Base-by-base conservation (phyloP, 1,284 basidiomycete species). In the Vanrija pseudolonga region DNA sequence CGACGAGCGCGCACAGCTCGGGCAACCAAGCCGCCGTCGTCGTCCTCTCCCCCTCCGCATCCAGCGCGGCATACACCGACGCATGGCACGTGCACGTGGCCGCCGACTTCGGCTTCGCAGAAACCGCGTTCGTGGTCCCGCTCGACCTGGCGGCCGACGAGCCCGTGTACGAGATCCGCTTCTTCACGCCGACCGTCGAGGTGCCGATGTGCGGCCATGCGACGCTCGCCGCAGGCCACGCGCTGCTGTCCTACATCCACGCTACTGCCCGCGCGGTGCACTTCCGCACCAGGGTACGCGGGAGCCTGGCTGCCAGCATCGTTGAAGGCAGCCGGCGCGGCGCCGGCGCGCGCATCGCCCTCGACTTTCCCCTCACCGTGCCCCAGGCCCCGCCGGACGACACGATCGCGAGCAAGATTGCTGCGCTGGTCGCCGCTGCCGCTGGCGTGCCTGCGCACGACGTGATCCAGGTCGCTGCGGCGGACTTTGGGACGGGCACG, bases 1-100 rank as follows among this genome's bases (percentile, higher is more conserved):
- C 56, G 20, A 57, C 60, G 12, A 60, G 64, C 12, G 60, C 61
- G 1, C 63, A 66, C 42, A 26, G 26, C 26, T 63, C 63, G 5
- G 71, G 71, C 7, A 73, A 73, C 53, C 71, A 71, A 61, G 71
- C 71, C 18, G 63, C 69, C 3, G 66, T 73, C 6, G 67, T 73
- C 41, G 12, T 71, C 9, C 60, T 73, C 40, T 52, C 56, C 4
- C 60, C 64, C 5, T 51, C 63, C n/a, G 45, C 58, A 0, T 41
- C 15, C 0, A 61, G 68, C 45, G 64, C 64, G 17, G 57, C 61
- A 20, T 73, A 57, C 53, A 61, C 66, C 54, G 32, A 32, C 32
- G 32, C 32, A 15, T 32, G 32, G 32, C 32, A 32, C 11, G 58
- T 41, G 19, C 23, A 47, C 6, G 47, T 64, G 14, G 67, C 69